Evolutionary conservation across 225 moss, liverwort and hornwort genomes (phyloP), one percentile per base, ranked within the genome.

Genomic region (Sphagnum tenellum): DNA sequence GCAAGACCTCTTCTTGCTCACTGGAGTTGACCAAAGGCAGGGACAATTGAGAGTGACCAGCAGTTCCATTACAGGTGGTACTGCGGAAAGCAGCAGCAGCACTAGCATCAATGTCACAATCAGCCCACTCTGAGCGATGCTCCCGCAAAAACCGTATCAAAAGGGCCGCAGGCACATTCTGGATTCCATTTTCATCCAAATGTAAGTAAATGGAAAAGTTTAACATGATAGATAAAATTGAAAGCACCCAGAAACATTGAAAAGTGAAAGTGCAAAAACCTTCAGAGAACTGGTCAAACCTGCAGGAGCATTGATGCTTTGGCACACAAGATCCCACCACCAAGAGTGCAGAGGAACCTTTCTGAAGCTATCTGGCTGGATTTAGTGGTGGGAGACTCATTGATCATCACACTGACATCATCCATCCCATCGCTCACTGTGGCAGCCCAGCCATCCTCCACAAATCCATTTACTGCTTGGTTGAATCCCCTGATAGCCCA

Each of bases 241-340:
- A 29, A 29, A 29, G 29, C 29, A 29, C 29, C 29, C 29, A 29
- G 29, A 29, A 29, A 29, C 29, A 29, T 29, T 29, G 29, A 29
- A 29, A 29, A 29, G 29, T 29, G 29, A 29, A 29, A 29, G 0
- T 29, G 29, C 29, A 29, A 29, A 29, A 29, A 29, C 1, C 29
- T 29, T 29, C 29, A 29, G 29, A 29, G 29, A 29, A 29, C 29
- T 29, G 29, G 29, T 29, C 29, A 29, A 29, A 96, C 95, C 88
- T 96, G 95, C 13, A 96, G 70, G 29, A 96, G 64, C 95, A 96
- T 96, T 71, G 95, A 96, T 8, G 92, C 95, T 69, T 96, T 96
- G 6, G 95, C 92, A 54, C 95, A 96, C 55, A 96, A 78, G 47
- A 96, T 90, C 71, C 95, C 95, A 63, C 95, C 92, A 62, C 89